Conservation (phyloP, 345 rosid genomes). For the Angophora floribunda region DNA sequence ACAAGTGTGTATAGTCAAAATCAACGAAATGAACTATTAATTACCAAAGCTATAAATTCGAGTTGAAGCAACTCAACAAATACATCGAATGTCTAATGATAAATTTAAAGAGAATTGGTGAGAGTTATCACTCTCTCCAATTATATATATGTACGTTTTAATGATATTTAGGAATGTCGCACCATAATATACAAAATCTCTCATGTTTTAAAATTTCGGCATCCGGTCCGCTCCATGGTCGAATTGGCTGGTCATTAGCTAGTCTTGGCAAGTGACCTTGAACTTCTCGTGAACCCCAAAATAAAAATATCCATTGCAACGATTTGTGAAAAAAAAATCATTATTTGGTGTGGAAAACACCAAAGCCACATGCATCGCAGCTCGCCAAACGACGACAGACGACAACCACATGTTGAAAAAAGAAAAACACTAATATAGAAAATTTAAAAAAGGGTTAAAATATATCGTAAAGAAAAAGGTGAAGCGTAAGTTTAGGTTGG, state of each 20-base stretch:
- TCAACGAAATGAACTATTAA: neutral
- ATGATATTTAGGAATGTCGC: neutral
- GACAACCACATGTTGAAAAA: neutral
- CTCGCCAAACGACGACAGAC: neutral
- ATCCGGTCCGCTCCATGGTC: neutral
- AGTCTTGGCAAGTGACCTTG: neutral
- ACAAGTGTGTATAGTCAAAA: neutral
- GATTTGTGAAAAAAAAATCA: neutral
- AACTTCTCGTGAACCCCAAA: neutral
- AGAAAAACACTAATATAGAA: neutral
- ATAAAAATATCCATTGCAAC: neutral
- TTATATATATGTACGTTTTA: neutral
- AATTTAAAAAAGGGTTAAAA: neutral
- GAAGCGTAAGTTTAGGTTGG: neutral
- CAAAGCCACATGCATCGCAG: neutral
- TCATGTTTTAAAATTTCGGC: neutral
- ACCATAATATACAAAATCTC: neutral
- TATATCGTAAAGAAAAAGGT: neutral
- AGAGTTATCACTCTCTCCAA: neutral
- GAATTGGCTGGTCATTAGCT: neutral
- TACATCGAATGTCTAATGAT: neutral
- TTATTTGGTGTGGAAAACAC: neutral
- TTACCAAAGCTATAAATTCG: neutral
- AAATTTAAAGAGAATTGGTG: rapidly evolving
- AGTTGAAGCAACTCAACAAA: neutral